Percentiles rank a stretch among this genome's conserved stretches.
Evolutionary conservation across 345 rosid species (phyloP).

Genomic region (Aegle marmelos): DNA sequence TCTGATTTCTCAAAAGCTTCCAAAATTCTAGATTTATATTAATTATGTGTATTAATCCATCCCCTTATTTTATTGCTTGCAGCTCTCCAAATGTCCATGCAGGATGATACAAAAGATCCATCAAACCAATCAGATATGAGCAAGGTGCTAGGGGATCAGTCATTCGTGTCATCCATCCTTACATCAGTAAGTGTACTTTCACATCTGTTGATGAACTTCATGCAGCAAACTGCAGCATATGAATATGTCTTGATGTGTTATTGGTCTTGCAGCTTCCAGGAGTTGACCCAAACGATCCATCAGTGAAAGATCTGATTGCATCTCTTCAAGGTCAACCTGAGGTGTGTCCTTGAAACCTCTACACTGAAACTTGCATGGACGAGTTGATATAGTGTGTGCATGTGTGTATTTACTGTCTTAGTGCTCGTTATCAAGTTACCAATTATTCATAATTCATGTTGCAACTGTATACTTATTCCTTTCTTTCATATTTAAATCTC

Average conservation of each 20-base stretch:
- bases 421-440: neutral
- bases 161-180: constrained; percentile 72
- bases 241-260: neutral
- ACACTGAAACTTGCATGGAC: neutral
- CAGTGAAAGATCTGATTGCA: constrained; percentile 65
- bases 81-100: constrained; percentile 81
- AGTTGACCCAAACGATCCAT: constrained; percentile 78
- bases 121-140: constrained; percentile 33
- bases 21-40: neutral
- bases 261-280: constrained; percentile 66
- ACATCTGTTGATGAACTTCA: neutral
- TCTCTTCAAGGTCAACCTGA: constrained; percentile 64
- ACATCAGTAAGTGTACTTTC: constrained; percentile 51
- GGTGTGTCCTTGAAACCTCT: constrained; percentile 32
- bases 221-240: constrained; percentile 6
- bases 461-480: neutral
- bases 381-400: neutral
- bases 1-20: neutral
- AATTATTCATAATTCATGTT: neutral
- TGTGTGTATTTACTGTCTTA: neutral
- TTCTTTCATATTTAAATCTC: neutral
- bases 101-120: constrained; percentile 36
- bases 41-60: neutral
- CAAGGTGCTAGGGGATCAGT: constrained; percentile 62
- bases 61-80: constrained; percentile 21